A percentile compares a stretch with the other conserved stretches of the same genome.
These are phyloP conservation scores for Fusarium pseudonygamai DNA, from an alignment of 2,329 filamentous ascomycete genomes.

Conservation along the genomic window DNA sequence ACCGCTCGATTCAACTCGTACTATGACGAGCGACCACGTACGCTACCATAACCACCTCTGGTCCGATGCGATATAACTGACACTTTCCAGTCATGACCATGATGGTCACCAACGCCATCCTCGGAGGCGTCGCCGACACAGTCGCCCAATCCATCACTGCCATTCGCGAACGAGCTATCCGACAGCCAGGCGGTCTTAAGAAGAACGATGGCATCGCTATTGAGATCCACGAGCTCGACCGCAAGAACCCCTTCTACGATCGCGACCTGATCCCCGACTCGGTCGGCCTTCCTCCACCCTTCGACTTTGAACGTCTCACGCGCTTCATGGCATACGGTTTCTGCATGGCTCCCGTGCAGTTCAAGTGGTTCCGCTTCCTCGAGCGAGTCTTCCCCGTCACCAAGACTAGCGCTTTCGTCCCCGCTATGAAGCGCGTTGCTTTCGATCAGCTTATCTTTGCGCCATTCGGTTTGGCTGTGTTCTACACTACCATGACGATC, in stretches of 20 bases:
- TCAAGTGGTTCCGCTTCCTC: conserved; percentile 94
- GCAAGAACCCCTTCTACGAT: conserved; percentile 74
- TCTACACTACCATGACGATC: conserved; percentile 97
- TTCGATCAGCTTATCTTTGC: conserved; percentile 95
- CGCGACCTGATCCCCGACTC: conserved; percentile 73
- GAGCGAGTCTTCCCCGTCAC: conserved; percentile 84
- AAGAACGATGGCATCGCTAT: conserved; percentile 81
- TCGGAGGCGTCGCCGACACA: conserved; percentile 95
- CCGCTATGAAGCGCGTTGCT: conserved; percentile 88
- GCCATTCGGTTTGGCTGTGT: conserved; percentile 83
- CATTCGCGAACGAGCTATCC: conserved; percentile 73
- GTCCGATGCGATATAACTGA: background rate
- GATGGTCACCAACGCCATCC: conserved; percentile 97
- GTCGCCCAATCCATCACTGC: conserved; percentile 93
- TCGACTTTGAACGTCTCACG: conserved; percentile 94
- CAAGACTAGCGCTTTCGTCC: conserved; percentile 76
- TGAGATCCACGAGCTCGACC: conserved; percentile 88
- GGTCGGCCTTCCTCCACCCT: conserved; percentile 76
- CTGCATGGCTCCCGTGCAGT: conserved; percentile 93
- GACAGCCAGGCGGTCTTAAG: conserved; percentile 67
- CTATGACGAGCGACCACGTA: conserved; percentile 89
- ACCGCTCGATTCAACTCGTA: conserved; percentile 91
- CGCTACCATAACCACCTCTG: conserved; percentile 37
- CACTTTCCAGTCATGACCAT: conserved; percentile 81
- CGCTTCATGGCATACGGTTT: conserved; percentile 98